Evolutionary conservation across 2,329 filamentous ascomycete species (phyloP).

Genomic region (Diaporthe humulicola): DNA sequence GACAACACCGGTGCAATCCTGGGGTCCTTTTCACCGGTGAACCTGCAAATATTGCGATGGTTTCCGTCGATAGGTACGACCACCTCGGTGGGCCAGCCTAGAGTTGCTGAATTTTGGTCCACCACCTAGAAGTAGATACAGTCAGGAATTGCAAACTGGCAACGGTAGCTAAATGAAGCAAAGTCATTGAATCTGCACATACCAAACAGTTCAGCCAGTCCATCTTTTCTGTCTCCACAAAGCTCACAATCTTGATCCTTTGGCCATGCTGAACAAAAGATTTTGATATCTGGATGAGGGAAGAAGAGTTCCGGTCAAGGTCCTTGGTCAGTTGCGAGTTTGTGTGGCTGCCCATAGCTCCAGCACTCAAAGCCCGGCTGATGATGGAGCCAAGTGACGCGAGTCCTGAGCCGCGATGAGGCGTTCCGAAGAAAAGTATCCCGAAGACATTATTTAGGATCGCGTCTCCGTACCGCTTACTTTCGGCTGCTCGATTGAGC

Average conservation of each 20-base stretch:
- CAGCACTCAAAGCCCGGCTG: conserved; percentile 12
- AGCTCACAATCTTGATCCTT: conserved; percentile 15
- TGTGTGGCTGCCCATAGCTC: conserved; percentile 10
- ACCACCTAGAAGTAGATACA: conserved; percentile 31
- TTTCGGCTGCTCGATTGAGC: conserved; percentile 11
- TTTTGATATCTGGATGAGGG: background rate
- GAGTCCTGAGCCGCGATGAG: conserved; percentile 23
- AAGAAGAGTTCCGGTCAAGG: conserved; percentile 3
- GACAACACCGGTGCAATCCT: background rate
- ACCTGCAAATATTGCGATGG: background rate
- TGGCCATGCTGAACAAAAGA: conserved; percentile 17
- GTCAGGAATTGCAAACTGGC: background rate
- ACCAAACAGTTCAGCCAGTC: conserved; percentile 23
- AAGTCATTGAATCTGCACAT: background rate
- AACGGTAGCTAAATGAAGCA: background rate
- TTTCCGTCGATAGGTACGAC: background rate
- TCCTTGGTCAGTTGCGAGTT: conserved; percentile 23
- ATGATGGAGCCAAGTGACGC: conserved; percentile 8
- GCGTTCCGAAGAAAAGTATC: conserved; percentile 22
- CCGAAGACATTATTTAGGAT: background rate
- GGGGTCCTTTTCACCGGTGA: background rate
- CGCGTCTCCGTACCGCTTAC: background rate
- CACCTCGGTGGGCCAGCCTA: background rate
- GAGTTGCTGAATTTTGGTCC: conserved; percentile 32
- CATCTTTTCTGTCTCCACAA: conserved; percentile 23